These are phyloP conservation scores for Amanita phalloides DNA, from an alignment of 768 basidiomycete species.

Conservation along the genomic window DNA sequence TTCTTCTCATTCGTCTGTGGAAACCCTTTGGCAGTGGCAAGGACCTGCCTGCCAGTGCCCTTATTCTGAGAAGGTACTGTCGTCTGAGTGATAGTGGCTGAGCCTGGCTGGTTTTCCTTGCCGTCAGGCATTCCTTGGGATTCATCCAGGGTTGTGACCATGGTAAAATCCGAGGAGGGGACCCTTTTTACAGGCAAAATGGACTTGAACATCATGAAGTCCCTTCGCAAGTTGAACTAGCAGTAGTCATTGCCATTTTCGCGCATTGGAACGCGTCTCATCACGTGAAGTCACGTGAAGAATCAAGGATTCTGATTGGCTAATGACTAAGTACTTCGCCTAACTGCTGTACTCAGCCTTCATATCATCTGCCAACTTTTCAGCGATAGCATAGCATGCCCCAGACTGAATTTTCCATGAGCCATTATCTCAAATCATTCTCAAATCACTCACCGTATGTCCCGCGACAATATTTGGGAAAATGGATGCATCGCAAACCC, in stretches of 20 bases:
- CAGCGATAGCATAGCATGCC: constrained; percentile 20
- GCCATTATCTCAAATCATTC: constrained; percentile 1
- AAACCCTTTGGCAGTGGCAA: constrained; percentile 20
- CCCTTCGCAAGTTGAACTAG: constrained; percentile 13
- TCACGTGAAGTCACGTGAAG: constrained; percentile 11
- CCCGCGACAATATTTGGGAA: constrained; percentile 37
- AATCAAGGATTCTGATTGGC: not conserved
- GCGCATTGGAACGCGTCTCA: constrained; percentile 19
- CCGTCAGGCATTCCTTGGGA: constrained; percentile 25
- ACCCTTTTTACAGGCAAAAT: constrained; percentile 64
- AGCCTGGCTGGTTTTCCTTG: constrained; percentile 59
- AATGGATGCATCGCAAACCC: constrained; percentile 38
- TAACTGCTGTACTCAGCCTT: constrained; percentile 14
- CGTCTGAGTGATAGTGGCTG: constrained; percentile 9
- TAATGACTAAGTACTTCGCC: not conserved
- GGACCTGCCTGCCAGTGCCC: constrained; percentile 4
- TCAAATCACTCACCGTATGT: constrained; percentile 27
- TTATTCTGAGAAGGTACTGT: constrained; percentile 7
- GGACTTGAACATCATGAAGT: constrained; percentile 68
- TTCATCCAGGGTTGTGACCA: constrained; percentile 49
- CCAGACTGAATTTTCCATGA: constrained; percentile 16
- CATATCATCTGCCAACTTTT: constrained; percentile 24
- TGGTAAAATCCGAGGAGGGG: constrained; percentile 61
- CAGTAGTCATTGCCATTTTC: constrained; percentile 16
- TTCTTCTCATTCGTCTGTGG: constrained; percentile 26